Percentiles rank a stretch among this genome's conserved stretches.
These are phyloP conservation scores for Sporormia fimetaria DNA, from an alignment of 495 filamentous ascomycete species.

Conservation along the genomic window DNA sequence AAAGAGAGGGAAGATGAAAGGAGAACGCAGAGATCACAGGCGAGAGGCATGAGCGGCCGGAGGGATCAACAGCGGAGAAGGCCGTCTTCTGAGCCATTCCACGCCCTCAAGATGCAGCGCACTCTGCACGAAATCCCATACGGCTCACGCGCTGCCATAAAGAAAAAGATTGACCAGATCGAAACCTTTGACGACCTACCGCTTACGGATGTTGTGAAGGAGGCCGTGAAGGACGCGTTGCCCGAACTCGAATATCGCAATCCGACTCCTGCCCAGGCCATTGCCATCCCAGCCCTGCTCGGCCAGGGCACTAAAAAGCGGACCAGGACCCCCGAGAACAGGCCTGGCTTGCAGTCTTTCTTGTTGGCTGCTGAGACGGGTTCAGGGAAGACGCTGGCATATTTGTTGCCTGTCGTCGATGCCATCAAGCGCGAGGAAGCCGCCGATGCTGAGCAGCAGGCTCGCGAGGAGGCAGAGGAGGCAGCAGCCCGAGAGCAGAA, in stretches of 20 bases:
- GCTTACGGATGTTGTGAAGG: conserved; percentile 59
- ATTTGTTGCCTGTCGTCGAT: conserved; percentile 71
- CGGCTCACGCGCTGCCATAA: conserved; percentile 53
- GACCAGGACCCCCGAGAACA: conserved; percentile 29
- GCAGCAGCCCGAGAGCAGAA: conserved; percentile 41
- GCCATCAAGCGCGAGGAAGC: conserved; percentile 67
- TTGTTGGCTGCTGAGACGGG: conserved; percentile 92
- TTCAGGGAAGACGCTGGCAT: conserved; percentile 91
- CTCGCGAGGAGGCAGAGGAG: conserved; percentile 34
- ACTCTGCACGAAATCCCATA: conserved; percentile 64
- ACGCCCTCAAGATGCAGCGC: conserved; percentile 92
- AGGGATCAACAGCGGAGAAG: conserved; percentile 24
- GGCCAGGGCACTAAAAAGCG: conserved; percentile 33
- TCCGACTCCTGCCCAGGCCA: conserved; percentile 78
- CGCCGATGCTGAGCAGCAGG: conserved; percentile 44
- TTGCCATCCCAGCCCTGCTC: conserved; percentile 73
- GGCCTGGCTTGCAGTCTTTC: conserved; percentile 53
- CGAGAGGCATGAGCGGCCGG: conserved; percentile 13
- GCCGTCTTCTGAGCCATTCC: conserved; percentile 39
- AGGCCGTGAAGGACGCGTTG: conserved; percentile 63
- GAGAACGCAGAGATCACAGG: neutral
- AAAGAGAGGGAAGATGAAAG: conserved; percentile 9
- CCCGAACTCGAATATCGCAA: conserved; percentile 55
- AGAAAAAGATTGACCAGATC: conserved; percentile 53
- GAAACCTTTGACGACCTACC: conserved; percentile 71